Evolutionary conservation across 2,329 filamentous ascomycete species (phyloP).

Genomic region (Microdochium trichocladiopsis): DNA sequence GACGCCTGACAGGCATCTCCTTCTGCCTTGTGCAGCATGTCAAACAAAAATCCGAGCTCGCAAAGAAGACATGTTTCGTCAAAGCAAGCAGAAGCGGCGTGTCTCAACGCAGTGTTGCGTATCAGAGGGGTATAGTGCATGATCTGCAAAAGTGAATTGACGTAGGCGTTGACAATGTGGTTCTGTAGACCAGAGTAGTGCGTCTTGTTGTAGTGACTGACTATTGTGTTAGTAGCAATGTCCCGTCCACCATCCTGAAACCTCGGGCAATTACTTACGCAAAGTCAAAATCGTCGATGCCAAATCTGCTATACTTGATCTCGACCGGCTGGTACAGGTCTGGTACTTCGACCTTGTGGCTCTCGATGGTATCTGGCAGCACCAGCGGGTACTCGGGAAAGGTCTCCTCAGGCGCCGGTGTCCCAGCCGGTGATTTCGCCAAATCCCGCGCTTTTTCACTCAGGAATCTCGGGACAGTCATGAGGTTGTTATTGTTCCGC

Average conservation of each 20-base stretch:
- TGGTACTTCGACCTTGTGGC: conserved; percentile 73
- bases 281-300: conserved; percentile 99
- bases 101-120: conserved; percentile 80
- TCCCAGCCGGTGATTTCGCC: conserved; percentile 35
- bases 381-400: conserved; percentile 55
- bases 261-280: conserved; percentile 44
- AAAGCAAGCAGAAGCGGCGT: conserved; percentile 79
- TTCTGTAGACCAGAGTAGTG: conserved; percentile 87
- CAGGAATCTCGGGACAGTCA: conserved; percentile 80
- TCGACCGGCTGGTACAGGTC: conserved; percentile 89
- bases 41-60: conserved; percentile 90
- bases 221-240: not conserved
- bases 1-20: conserved; percentile 94
- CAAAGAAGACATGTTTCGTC: conserved; percentile 82
- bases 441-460: conserved; percentile 83
- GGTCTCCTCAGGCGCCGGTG: conserved; percentile 32
- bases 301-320: conserved; percentile 98
- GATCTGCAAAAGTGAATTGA: conserved; percentile 85
- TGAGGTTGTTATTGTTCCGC: conserved; percentile 54
- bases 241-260: not conserved
- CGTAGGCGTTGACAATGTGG: conserved; percentile 94
- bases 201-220: conserved; percentile 89
- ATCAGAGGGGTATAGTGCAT: conserved; percentile 85
- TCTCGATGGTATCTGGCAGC: conserved; percentile 62
- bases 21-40: conserved; percentile 95